Conservation (phyloP, 2,329 filamentous ascomycete genomes). For the Cylindrodendrum hubeiense region DNA sequence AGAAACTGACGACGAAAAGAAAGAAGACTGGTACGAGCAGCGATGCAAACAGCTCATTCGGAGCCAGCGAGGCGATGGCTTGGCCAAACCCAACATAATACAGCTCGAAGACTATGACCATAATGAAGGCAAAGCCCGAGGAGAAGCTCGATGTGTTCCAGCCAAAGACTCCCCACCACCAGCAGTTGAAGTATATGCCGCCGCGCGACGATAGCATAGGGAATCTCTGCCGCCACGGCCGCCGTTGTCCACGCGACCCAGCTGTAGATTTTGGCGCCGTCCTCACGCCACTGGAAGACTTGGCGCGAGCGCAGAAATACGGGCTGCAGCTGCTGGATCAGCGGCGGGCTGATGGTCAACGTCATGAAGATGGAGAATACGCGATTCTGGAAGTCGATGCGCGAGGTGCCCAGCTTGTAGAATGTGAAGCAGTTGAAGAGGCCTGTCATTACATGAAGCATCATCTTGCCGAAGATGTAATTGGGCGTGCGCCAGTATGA, state of each 20-base stretch:
- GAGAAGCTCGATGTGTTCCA: slow-evolving; percentile 64
- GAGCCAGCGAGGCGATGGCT: slow-evolving; percentile 74
- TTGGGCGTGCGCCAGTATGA: slow-evolving; percentile 75
- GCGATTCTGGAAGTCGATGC: slow-evolving; percentile 75
- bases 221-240: slow-evolving; percentile 76
- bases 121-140: slow-evolving; percentile 72
- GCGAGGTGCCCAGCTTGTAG: slow-evolving; percentile 68
- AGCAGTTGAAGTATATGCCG: slow-evolving; percentile 62
- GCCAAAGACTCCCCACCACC: slow-evolving; percentile 68
- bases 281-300: slow-evolving; percentile 79
- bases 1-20: slow-evolving; percentile 77
- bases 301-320: slow-evolving; percentile 74
- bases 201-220: slow-evolving; percentile 76
- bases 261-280: slow-evolving; percentile 83
- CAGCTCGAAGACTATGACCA: slow-evolving; percentile 75
- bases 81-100: slow-evolving; percentile 76
- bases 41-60: slow-evolving; percentile 75
- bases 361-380: slow-evolving; percentile 85
- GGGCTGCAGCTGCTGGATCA: slow-evolving; percentile 84
- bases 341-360: slow-evolving; percentile 77
- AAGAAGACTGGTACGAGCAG: slow-evolving; percentile 78
- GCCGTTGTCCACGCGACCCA: slow-evolving; percentile 79
- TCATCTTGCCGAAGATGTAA: slow-evolving; percentile 72
- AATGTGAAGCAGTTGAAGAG: slow-evolving; percentile 81
- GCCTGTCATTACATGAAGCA: slow-evolving; percentile 71